A percentile compares a stretch with the other conserved stretches of the same genome.
Evolutionary conservation across 257 asterid species (phyloP).

Genomic region (Rhazya stricta): DNA sequence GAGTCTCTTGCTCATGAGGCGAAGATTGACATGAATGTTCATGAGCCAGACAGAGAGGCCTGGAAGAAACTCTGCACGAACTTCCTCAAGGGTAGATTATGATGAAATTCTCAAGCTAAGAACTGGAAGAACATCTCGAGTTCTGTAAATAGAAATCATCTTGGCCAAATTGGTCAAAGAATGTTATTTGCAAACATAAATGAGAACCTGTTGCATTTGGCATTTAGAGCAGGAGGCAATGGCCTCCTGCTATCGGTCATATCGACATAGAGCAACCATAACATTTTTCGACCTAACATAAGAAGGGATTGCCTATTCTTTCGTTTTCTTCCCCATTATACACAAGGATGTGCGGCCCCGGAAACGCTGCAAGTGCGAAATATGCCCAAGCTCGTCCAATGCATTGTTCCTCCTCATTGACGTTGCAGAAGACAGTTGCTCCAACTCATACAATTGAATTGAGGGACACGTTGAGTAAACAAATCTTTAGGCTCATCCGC

Average conservation of each 20-base stretch:
- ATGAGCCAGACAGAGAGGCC: conserved; percentile 62
- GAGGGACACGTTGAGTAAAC: too few species aligned
- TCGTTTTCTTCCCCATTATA: neutral
- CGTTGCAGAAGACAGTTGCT: too few species aligned
- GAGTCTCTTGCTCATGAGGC: conserved; percentile 54
- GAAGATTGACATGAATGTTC: conserved; percentile 41
- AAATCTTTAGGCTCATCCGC: too few species aligned
- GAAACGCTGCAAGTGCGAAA: too few species aligned
- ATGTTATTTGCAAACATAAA: neutral
- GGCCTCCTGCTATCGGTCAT: too few species aligned
- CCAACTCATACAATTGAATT: too few species aligned
- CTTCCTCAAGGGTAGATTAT: conserved; percentile 80
- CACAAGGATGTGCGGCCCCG: too few species aligned
- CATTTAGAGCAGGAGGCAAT: neutral
- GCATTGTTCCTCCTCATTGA: too few species aligned
- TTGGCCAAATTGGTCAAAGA: conserved; percentile 13
- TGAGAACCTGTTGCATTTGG: neutral
- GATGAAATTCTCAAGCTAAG: conserved; percentile 16
- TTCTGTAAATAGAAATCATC: conserved; percentile 31
- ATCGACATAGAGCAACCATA: neutral
- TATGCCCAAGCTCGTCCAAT: too few species aligned
- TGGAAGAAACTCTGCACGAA: conserved; percentile 74
- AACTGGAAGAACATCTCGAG: neutral
- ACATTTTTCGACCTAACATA: too few species aligned
- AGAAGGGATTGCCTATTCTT: neutral